Base-by-base conservation (phyloP, 192 early-diverging fungal genomes). In the Backusella sp. region DNA sequence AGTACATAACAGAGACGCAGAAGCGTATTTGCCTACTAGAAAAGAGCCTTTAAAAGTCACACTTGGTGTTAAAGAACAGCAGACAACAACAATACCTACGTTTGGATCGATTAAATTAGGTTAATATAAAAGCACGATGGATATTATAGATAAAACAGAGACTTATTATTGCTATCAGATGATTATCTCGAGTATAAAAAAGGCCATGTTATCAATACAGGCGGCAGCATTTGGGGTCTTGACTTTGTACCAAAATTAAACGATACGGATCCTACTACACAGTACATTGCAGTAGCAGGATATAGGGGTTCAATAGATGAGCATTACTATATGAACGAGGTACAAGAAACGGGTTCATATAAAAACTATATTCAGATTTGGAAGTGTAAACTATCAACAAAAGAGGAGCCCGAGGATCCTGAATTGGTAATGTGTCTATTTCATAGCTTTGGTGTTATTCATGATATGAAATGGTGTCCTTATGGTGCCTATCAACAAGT, bases 361-460 rank as follows among this genome's bases (percentile, higher is more conserved):
- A 32, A 73, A 23, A 78, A 82, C n/a, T 68, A 68, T 28, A 82
- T 86, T 52, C 85, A 86, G 49, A 75, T 86, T n/a, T 84, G 83
- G 83, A 73, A 75, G 8, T 69, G 82, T 30, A 69, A 81, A 67
- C 70, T 76, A 36, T 35, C 59, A 3, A n/a, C 56, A 21, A 35
- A 35, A 28, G 28, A 65, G 8, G 17, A 32, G 0, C 26, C 68
- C 32, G 65, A 17, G 26, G 42, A 35, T 7, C 80, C 83, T 17
- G 59, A 49, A 14, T 67, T 86, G 39, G 85, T 82, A 52, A 39
- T 86, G 11, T 84, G 83, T 69, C 72, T 86, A n/a, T 70, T 78
- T 6, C 85, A 86, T 70, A 78, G 82, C 35, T 78, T 30, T 70
- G 85, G 85, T 1, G 59, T 75, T 28, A 52, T 76, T 6, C 70